phyloP scores from a whole-genome alignment of 1,139 yeast genomes.

The Pneumocystis sp. region DNA sequence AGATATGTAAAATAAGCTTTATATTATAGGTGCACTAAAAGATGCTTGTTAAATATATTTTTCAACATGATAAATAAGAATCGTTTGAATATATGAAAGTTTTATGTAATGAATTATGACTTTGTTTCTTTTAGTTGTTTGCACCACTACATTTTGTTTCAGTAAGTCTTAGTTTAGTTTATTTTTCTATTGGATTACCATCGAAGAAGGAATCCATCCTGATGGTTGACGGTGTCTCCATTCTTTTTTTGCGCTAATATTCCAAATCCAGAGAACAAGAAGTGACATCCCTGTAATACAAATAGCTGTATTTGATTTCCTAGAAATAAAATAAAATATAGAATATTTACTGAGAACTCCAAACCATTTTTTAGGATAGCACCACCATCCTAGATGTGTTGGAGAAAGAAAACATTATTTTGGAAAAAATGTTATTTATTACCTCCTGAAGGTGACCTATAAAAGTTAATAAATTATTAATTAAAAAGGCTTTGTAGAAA shows the following conservation, averaged over 20 bases:
- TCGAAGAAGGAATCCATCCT: background rate
- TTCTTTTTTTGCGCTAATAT: constrained; percentile 5
- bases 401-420: background rate
- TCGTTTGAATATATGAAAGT: background rate
- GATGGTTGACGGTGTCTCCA: constrained; percentile 7
- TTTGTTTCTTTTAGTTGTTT: background rate
- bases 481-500: background rate
- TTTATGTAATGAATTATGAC: background rate
- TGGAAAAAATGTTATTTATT: background rate
- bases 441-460: background rate
- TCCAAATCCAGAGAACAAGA: constrained; percentile 8
- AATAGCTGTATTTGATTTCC: background rate
- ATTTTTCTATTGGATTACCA: background rate
- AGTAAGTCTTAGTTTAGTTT: background rate
- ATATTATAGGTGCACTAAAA: background rate
- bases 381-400: constrained; percentile 27
- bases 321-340: background rate
- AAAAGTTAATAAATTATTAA: background rate
- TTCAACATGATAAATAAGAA: background rate
- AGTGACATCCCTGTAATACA: constrained; percentile 4
- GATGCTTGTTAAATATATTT: background rate
- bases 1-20: background rate
- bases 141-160: background rate
- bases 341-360: constrained; percentile 4
- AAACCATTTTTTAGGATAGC: constrained; percentile 30